Evolutionary conservation across 2,329 filamentous ascomycete genomes (phyloP), one percentile per base, ranked within the genome.

Genomic region (Simplicillium sp.): DNA sequence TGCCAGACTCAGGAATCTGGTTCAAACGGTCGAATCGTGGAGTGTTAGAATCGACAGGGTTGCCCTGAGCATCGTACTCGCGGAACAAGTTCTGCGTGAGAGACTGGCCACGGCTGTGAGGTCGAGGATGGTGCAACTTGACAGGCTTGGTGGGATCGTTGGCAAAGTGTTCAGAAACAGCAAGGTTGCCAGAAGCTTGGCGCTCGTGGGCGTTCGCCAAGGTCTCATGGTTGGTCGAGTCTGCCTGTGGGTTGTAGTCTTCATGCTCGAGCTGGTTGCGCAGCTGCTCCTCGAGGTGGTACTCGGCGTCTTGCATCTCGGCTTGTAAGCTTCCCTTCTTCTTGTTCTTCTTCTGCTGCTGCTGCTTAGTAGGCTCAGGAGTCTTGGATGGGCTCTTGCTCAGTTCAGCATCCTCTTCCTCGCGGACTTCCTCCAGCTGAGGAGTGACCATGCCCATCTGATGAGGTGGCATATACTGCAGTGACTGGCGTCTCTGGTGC

Each of bases 251-350:
- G 51, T 79, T 85, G 54, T 86, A 83, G 49, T 87, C 84, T 41
- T 84, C 82, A 49, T 88, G 82, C 44, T 89, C 83, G 37, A 90
- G 68, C 53, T 90, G 82, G 40, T 83, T 80, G 39, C 86, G 80
- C 46, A 89, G 79, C 45, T 86, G 80, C 55, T 88, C 80, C 55
- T 89, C 85, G 46, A 92, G 62, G 51, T 90, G 86, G 54, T 92
- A 90, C 52, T 94, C 86, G 4, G 85, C 82, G 54, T 89, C 84
- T 38, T 92, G 83, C 42, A 94, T 82, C 50, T 92, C 87, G 46
- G 82, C 82, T 57, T 95, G 87, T 17, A 94, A 71, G 20, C 20
- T 25, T 5, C 20, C 20, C 50, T 88, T 88, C 50, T 89, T 84
- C 36, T 65, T 60, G 39, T 71, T 64, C 36, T n/a, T n/a, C n/a